Percentiles rank a stretch among this genome's conserved stretches.
These are phyloP conservation scores for Plantago major DNA, from an alignment of 257 asterid species.

Conservation along the genomic window DNA sequence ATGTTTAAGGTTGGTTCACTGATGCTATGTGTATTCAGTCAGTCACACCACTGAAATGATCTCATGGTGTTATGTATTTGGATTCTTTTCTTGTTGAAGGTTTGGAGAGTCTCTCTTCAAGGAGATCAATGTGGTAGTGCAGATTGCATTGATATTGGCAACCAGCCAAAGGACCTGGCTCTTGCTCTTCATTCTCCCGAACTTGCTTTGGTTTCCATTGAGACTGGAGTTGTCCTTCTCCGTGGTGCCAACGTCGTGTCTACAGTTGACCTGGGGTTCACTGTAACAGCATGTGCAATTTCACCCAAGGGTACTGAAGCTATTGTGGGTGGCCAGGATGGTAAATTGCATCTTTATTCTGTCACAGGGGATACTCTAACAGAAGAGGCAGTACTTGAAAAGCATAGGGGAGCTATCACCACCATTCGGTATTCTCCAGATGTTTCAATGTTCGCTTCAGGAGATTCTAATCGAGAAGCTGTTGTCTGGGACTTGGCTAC, in stretches of 20 bases:
- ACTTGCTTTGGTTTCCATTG: conserved; percentile 64
- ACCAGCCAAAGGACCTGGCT: conserved; percentile 84
- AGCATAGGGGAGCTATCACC: conserved; percentile 91
- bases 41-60: neutral
- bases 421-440: conserved; percentile 89
- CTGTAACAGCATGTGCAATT: conserved; percentile 72
- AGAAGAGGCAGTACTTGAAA: conserved; percentile 83
- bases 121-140: conserved; percentile 78
- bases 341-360: conserved; percentile 71
- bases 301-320: conserved; percentile 91
- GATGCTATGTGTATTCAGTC: too few species aligned
- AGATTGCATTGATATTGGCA: conserved; percentile 64
- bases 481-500: conserved; percentile 86
- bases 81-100: conserved; percentile 36
- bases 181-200: conserved; percentile 75
- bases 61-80: conserved; percentile 15
- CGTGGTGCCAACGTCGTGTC: conserved; percentile 59
- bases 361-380: conserved; percentile 55
- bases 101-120: conserved; percentile 78
- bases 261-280: conserved; percentile 62
- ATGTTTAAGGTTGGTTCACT: too few species aligned
- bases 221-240: conserved; percentile 70
- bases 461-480: conserved; percentile 91
- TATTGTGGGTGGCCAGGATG: conserved; percentile 87
- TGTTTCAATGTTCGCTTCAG: conserved; percentile 87